phyloP scores from a whole-genome alignment of 176 grass and related monocot genomes.

The Zizania latifolia region DNA sequence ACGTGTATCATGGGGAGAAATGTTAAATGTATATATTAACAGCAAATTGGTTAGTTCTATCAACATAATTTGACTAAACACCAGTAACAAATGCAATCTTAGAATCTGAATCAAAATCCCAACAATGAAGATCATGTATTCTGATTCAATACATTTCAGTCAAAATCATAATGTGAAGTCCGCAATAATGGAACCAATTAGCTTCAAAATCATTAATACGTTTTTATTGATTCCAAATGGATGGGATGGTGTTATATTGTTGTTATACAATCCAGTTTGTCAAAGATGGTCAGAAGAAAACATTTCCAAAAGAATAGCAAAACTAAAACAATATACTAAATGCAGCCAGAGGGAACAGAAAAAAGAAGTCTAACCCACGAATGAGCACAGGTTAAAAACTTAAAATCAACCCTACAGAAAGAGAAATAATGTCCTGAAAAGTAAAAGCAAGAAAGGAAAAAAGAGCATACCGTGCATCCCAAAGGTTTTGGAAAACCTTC shows the following conservation, averaged over 20 bases:
- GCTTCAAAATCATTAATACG: not conserved
- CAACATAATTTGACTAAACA: not conserved
- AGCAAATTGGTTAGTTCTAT: not conserved
- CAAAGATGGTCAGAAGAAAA: not conserved
- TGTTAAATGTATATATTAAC: not conserved
- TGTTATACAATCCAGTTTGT: not conserved
- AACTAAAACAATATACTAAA: constrained; percentile 9
- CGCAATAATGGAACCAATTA: not conserved
- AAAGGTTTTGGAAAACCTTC: constrained; percentile 85
- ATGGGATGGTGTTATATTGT: not conserved
- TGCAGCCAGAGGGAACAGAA: not conserved
- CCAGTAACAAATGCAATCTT: not conserved
- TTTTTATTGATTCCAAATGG: not conserved
- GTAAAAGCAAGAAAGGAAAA: constrained; percentile 1
- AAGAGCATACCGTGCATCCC: constrained; percentile 79
- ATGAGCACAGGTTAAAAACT: not conserved
- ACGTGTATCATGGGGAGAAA: too few relatives aligned
- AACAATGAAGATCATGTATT: not conserved
- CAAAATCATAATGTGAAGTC: not conserved
- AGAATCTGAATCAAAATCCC: not conserved
- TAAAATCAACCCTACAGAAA: not conserved
- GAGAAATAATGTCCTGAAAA: not conserved
- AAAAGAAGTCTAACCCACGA: not conserved
- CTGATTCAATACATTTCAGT: not conserved
- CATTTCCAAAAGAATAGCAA: not conserved